These are phyloP conservation scores for Candida quercuum DNA, from an alignment of 805 yeast species.

Conservation along the genomic window DNA sequence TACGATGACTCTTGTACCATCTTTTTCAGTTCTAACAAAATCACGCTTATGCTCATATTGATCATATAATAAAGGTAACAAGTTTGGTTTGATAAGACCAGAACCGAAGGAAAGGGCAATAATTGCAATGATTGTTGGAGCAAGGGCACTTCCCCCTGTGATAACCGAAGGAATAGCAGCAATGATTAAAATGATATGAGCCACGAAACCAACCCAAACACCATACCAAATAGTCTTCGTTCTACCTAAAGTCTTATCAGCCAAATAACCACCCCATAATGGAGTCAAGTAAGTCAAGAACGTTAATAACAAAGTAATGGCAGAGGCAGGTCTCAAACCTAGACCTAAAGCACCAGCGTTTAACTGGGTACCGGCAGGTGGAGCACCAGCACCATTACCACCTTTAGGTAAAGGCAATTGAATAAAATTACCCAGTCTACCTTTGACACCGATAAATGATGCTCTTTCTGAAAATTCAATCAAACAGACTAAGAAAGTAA, in stretches of 20 bases:
- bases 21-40: slow-evolving; percentile 47
- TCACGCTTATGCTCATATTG: slow-evolving; percentile 60
- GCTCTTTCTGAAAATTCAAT: slow-evolving; percentile 81
- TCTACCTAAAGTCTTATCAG: slow-evolving; percentile 74
- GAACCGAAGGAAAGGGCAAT: slow-evolving; percentile 66
- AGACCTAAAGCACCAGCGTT: slow-evolving; percentile 52
- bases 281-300: slow-evolving; percentile 84
- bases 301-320: slow-evolving; percentile 68
- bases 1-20: slow-evolving; percentile 62
- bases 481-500: slow-evolving; percentile 48
- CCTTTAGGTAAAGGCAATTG: slow-evolving; percentile 41
- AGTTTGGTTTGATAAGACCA: slow-evolving; percentile 74
- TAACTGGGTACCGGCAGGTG: slow-evolving; percentile 17
- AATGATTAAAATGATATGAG: slow-evolving; percentile 58
- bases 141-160: slow-evolving; percentile 43
- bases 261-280: slow-evolving; percentile 65
- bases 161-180: slow-evolving; percentile 61
- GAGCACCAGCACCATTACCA: slow-evolving; percentile 30
- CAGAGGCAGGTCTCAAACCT: slow-evolving; percentile 61
- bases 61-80: slow-evolving; percentile 69
- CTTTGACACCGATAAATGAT: slow-evolving; percentile 72
- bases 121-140: slow-evolving; percentile 45
- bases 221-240: slow-evolving; percentile 61
- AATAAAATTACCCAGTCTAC: slow-evolving; percentile 78
- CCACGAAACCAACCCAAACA: slow-evolving; percentile 52